Percentiles rank a stretch among this genome's conserved stretches.
These are phyloP conservation scores for Kluyveromyces lactis DNA, from an alignment of 805 yeast species.

Conservation along the genomic window DNA sequence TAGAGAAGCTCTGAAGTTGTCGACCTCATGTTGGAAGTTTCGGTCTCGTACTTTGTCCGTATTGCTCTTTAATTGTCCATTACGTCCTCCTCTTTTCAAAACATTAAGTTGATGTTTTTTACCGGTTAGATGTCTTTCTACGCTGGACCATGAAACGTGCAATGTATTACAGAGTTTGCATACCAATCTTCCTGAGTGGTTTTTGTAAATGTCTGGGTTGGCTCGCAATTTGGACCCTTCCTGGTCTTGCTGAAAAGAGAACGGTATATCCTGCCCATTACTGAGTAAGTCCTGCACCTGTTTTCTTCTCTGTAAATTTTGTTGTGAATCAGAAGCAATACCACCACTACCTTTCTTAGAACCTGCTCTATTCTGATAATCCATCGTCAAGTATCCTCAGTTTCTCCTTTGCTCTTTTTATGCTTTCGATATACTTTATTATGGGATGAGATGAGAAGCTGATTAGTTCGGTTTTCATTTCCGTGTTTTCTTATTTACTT, in stretches of 20 bases:
- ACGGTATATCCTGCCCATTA: conserved; percentile 30
- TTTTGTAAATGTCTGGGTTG: conserved; percentile 71
- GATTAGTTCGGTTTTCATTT: no score
- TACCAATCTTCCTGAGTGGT: conserved; percentile 77
- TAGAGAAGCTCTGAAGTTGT: conserved; percentile 10
- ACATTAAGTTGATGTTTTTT: conserved; percentile 71
- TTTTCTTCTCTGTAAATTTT: conserved; percentile 59
- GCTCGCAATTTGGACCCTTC: conserved; percentile 32
- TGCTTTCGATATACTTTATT: no score
- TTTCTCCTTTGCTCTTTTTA: no score
- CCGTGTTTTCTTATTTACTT: no score
- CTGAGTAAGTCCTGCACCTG: conserved; percentile 55
- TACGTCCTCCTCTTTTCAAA: conserved; percentile 48
- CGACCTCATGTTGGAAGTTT: conserved; percentile 18
- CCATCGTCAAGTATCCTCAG: conserved; percentile 56
- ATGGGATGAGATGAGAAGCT: no score
- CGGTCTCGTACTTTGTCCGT: conserved; percentile 14
- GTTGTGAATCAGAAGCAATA: conserved; percentile 63
- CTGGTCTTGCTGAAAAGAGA: conserved; percentile 38
- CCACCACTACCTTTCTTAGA: conserved; percentile 91
- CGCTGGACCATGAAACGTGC: conserved; percentile 73
- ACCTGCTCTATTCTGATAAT: conserved; percentile 82
- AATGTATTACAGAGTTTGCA: conserved; percentile 79
- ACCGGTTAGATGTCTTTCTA: conserved; percentile 78
- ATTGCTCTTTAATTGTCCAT: not conserved